Percentiles rank a stretch among this genome's conserved stretches.
phyloP scores from a whole-genome alignment of 2,329 filamentous ascomycete genomes.

The Colletotrichum cuscutae region DNA sequence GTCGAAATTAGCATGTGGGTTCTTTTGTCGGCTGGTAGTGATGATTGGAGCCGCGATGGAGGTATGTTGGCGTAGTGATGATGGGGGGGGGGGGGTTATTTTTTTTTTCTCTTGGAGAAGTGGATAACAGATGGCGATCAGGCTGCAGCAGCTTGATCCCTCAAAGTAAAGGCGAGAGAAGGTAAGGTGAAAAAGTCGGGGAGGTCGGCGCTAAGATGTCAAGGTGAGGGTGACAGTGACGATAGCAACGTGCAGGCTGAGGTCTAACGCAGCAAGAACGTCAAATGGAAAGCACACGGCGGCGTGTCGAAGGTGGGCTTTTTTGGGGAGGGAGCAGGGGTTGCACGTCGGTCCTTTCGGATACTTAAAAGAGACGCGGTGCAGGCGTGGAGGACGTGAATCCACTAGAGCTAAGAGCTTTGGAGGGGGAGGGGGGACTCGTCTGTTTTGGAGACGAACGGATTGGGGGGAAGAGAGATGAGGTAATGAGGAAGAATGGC shows the following conservation, averaged over 20 bases:
- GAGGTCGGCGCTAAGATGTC: slow-evolving; percentile 20
- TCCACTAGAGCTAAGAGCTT: slow-evolving; percentile 33
- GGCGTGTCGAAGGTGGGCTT: slow-evolving; percentile 33
- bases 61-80: slow-evolving; percentile 18
- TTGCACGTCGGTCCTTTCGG: slow-evolving; percentile 32
- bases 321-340: slow-evolving; percentile 26
- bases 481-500: slow-evolving; percentile 12
- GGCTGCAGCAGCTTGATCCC: slow-evolving; percentile 26
- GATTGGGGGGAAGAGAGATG: slow-evolving; percentile 19
- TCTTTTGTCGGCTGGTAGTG: slow-evolving; percentile 36
- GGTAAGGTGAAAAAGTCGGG: slow-evolving; percentile 1
- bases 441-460: slow-evolving; percentile 21
- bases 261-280: slow-evolving; percentile 19
- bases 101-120: slow-evolving; percentile 38
- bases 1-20: slow-evolving; percentile 68
- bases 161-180: not conserved
- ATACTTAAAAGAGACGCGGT: slow-evolving; percentile 22
- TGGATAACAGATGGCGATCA: slow-evolving; percentile 39
- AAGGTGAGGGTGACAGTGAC: slow-evolving; percentile 28
- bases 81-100: too few species aligned
- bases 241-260: slow-evolving; percentile 29
- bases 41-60: slow-evolving; percentile 35
- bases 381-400: slow-evolving; percentile 23
- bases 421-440: slow-evolving; percentile 29
- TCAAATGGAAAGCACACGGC: slow-evolving; percentile 1